A percentile compares a stretch with the other conserved stretches of the same genome.
These are phyloP conservation scores for Ascomycota sp. DNA, from an alignment of 2,329 filamentous ascomycete genomes.

Conservation along the genomic window DNA sequence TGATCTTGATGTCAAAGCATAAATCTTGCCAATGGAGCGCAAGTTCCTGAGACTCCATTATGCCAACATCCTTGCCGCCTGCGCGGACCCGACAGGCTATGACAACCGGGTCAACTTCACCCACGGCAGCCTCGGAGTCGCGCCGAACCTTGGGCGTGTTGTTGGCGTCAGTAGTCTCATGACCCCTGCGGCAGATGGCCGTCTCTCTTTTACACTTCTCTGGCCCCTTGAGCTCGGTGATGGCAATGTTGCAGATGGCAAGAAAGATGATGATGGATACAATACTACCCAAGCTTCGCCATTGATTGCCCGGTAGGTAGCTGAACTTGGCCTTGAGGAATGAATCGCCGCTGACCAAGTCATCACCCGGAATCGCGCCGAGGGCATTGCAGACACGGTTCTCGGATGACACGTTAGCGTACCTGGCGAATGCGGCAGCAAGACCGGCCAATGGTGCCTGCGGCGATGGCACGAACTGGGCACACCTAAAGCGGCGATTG, in stretches of 20 bases:
- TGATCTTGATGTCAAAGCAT: constrained; percentile 61
- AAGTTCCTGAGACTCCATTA: constrained; percentile 39
- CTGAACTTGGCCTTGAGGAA: constrained; percentile 34
- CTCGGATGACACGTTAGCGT: constrained; percentile 9
- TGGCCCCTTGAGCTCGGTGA: constrained; percentile 43
- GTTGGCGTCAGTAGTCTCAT: constrained; percentile 34
- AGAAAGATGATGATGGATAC: constrained; percentile 44
- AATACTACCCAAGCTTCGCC: constrained; percentile 54
- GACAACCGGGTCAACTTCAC: constrained; percentile 25
- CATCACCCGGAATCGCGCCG: constrained; percentile 33
- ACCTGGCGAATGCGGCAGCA: constrained; percentile 4
- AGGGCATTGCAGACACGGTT: constrained; percentile 36
- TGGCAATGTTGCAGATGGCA: constrained; percentile 38
- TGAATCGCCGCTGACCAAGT: constrained; percentile 32
- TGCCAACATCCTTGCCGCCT: constrained; percentile 18
- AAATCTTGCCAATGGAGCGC: constrained; percentile 77
- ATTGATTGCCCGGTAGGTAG: constrained; percentile 39
- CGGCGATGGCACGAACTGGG: constrained; percentile 20
- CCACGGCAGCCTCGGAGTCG: constrained; percentile 33
- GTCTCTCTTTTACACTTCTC: constrained; percentile 60
- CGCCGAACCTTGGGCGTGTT: constrained; percentile 41
- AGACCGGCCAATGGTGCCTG: background rate
- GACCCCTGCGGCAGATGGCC: constrained; percentile 52
- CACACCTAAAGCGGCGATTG: constrained; percentile 35
- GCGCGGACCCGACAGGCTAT: constrained; percentile 21